Conservation (phyloP, 179 eudicot species). For the Spergularia azorica region DNA sequence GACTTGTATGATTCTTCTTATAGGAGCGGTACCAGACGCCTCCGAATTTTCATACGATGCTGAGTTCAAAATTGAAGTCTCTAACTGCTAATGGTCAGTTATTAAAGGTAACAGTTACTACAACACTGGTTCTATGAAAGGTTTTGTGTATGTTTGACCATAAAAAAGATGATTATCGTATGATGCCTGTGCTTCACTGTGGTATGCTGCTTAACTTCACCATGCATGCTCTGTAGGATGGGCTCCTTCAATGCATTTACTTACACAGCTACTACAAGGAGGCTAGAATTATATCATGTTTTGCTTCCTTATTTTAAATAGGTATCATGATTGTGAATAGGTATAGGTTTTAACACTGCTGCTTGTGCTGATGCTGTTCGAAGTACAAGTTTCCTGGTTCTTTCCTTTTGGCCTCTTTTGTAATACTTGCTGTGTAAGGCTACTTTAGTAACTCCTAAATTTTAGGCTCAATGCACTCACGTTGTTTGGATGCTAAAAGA, state of each 20-base stretch:
- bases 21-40: constrained; percentile 77
- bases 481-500: neutral
- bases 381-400: too few relatives aligned
- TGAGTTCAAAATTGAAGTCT: constrained; percentile 59
- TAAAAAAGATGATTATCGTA: constrained; percentile 4
- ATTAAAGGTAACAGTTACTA: constrained; percentile 53
- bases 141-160: constrained; percentile 7
- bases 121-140: neutral
- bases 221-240: neutral
- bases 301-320: too few relatives aligned
- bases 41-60: constrained; percentile 57
- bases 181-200: neutral
- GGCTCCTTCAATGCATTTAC: neutral
- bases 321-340: too few relatives aligned
- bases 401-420: too few relatives aligned
- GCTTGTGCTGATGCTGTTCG: too few relatives aligned
- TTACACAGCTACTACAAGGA: too few relatives aligned
- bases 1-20: constrained; percentile 27
- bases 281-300: too few relatives aligned
- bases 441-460: neutral
- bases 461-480: constrained; percentile 1
- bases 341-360: too few relatives aligned
- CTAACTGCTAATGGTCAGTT: constrained; percentile 60
- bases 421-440: neutral
- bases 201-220: neutral